Base-by-base conservation (phyloP, 108 stramenopile species). In the Discostella stelligeroides region DNA sequence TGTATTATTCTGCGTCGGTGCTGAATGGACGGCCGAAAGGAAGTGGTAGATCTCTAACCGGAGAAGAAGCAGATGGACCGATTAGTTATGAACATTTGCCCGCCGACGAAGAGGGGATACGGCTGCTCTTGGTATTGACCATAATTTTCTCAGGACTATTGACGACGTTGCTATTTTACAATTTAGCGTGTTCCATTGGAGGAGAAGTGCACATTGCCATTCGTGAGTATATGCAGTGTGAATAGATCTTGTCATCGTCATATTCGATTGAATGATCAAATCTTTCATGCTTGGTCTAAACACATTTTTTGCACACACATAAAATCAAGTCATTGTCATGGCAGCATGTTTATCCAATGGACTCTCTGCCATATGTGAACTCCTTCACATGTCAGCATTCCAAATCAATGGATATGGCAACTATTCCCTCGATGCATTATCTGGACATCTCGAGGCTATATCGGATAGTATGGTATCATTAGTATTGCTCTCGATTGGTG, bases 381-480 rank as follows among this genome's bases (percentile, higher is more conserved):
- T 95, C 11, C 53, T 86, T 47, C 93, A 95, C 82, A 46, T 87
- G 28, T 50, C 66, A 25, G 45, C 78, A 7, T 95, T 86, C 69
- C 65, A 75, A 8, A 51, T 37, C 18, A 87, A 95, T 67, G 93
- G 93, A 13, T 50, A 85, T 55, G 93, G 93, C 15, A 84, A 76
- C 20, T 90, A 89, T 63, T 76, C 75, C 11, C 28, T 78, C 10
- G 93, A 95, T 69, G 87, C 87, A 38, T 18, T 90, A 20, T 84
- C 89, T 17, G 76, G 84, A 15, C 89, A 95, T 50, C 79, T 87
- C 24, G 93, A 95, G 63, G 93, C 93, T 10, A 43, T 92, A 21
- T 88, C 86, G n/a, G 93, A 95, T 77, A 81, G 88, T 18, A 56
- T 90, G 55, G 78, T 95, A n/a, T 82, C 89, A 2, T 42, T 90